phyloP scores from a whole-genome alignment of 495 filamentous ascomycete genomes.

The Trichoderma virens region DNA sequence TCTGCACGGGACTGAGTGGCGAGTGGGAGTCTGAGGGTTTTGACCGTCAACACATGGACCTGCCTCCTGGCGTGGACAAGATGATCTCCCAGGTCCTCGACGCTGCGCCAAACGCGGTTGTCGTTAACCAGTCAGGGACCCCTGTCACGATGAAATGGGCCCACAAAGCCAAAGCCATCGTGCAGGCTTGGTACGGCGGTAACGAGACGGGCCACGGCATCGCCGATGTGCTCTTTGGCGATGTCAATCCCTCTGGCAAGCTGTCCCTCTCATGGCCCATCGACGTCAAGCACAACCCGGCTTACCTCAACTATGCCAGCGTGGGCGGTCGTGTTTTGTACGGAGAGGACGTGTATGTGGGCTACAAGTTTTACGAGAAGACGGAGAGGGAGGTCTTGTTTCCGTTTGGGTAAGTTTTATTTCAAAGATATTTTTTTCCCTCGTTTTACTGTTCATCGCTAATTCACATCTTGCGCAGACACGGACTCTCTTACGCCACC shows the following conservation, averaged over 20 bases:
- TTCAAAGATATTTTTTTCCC: background rate
- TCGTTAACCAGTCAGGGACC: constrained; percentile 79
- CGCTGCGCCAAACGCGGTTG: constrained; percentile 65
- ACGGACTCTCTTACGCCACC: constrained; percentile 74
- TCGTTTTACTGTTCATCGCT: background rate
- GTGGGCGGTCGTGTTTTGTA: constrained; percentile 73
- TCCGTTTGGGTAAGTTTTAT: constrained; percentile 47
- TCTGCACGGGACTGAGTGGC: constrained; percentile 71
- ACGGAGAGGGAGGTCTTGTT: constrained; percentile 58
- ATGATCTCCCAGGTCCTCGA: constrained; percentile 61
- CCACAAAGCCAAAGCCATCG: constrained; percentile 54
- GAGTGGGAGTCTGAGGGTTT: constrained; percentile 90
- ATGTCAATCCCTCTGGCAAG: constrained; percentile 75
- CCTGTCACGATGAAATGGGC: constrained; percentile 84
- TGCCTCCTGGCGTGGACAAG: constrained; percentile 49
- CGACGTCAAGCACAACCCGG: constrained; percentile 60
- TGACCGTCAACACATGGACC: constrained; percentile 75
- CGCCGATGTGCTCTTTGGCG: constrained; percentile 78
- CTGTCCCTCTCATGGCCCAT: constrained; percentile 45
- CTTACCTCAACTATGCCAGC: constrained; percentile 77
- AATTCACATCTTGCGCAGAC: constrained; percentile 25
- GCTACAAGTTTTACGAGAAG: constrained; percentile 77
- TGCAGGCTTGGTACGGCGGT: constrained; percentile 74
- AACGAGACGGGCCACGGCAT: constrained; percentile 88
- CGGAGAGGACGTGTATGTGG: constrained; percentile 77